Evolutionary conservation across 1,139 yeast species (phyloP).

Genomic region (Meyerozyma guilliermondii): DNA sequence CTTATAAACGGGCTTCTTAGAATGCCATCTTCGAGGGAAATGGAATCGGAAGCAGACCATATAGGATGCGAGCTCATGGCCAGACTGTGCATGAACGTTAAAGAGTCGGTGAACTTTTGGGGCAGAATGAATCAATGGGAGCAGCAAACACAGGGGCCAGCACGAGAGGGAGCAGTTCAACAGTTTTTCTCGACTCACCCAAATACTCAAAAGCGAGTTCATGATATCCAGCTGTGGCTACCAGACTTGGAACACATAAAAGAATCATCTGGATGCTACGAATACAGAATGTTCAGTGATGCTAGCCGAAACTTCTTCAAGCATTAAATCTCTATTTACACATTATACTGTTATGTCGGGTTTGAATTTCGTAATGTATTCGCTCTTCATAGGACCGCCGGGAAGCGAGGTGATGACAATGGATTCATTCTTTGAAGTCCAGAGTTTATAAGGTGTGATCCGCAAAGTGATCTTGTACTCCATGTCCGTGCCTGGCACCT

Average conservation of each 20-base stretch:
- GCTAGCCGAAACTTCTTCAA: not conserved
- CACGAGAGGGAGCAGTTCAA: slow-evolving; percentile 27
- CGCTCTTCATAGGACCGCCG: not conserved
- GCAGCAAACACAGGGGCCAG: slow-evolving; percentile 14
- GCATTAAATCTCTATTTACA: slow-evolving; percentile 1
- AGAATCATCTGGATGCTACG: slow-evolving; percentile 28
- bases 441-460: slow-evolving; percentile 9
- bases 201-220: slow-evolving; percentile 65
- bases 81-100: slow-evolving; percentile 77
- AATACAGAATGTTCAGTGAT: not conserved
- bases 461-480: slow-evolving; percentile 7
- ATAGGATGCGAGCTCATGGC: slow-evolving; percentile 93
- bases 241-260: slow-evolving; percentile 54
- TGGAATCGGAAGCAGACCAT: slow-evolving; percentile 95
- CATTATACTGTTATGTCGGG: not conserved
- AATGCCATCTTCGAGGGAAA: slow-evolving; percentile 83
- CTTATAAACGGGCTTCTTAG: slow-evolving; percentile 56
- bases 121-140: slow-evolving; percentile 69
- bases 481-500: slow-evolving; percentile 1
- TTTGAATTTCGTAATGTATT: not conserved
- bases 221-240: slow-evolving; percentile 66
- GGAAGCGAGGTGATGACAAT: not conserved
- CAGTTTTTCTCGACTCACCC: slow-evolving; percentile 92
- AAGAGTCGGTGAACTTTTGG: slow-evolving; percentile 76
- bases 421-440: not conserved